phyloP scores from a whole-genome alignment of 257 asterid genomes.

The Nicotiana obtusifolia region DNA sequence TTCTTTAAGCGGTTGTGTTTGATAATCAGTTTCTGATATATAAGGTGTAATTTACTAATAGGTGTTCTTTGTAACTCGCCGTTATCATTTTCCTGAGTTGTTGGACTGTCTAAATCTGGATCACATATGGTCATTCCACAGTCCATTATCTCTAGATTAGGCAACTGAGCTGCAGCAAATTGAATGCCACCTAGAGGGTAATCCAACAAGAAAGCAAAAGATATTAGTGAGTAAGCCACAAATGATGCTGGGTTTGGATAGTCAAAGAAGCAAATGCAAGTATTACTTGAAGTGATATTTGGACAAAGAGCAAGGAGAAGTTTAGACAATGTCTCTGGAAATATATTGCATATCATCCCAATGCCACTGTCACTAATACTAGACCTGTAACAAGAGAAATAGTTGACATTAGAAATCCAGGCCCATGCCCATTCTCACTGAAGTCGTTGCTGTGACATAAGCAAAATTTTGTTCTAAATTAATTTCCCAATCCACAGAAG shows the following conservation, averaged over 20 bases:
- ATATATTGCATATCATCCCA: constrained; percentile 94
- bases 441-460: not conserved
- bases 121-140: constrained; percentile 89
- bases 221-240: not conserved
- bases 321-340: constrained; percentile 72
- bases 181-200: constrained; percentile 77
- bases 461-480: not conserved
- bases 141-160: constrained; percentile 75
- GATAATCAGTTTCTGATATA: constrained; percentile 81
- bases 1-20: constrained; percentile 81
- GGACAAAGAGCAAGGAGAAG: constrained; percentile 95
- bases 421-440: not conserved
- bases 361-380: constrained; percentile 90
- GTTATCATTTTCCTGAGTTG: constrained; percentile 33
- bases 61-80: constrained; percentile 39
- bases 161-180: constrained; percentile 90
- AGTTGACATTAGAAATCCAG: not conserved
- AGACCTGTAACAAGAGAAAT: constrained; percentile 49
- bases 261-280: not conserved
- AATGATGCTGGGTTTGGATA: not conserved
- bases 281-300: constrained; percentile 85
- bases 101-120: constrained; percentile 39
- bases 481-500: not conserved
- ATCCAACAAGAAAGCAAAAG: not conserved
- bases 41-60: constrained; percentile 50